Evolutionary conservation across 1,284 basidiomycete genomes (phyloP), one percentile per base, ranked within the genome.

Genomic region (Melanopsichium pennsylvanicum): DNA sequence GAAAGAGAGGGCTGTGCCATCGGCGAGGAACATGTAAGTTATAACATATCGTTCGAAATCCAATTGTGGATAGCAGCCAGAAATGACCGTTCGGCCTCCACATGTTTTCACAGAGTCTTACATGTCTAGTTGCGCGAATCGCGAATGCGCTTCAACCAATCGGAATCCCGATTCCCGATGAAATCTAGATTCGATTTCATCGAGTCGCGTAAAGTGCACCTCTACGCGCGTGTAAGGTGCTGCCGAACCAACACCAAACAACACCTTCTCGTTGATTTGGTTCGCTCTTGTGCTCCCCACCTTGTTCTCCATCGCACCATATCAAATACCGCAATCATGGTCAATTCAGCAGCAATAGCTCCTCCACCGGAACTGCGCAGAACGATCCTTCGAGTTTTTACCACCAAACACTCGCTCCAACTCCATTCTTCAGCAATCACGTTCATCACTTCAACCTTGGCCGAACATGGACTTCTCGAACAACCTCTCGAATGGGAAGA

Each of bases 391-490:
- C 71, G 71, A 22, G 61, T 74, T 6, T 80, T 80, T 41, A 78
- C 77, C 18, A 63, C 60, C 38, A 78, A 79, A 49, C 68, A 77
- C 56, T 70, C 70, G 25, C 59, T 79, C 13, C 76, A 78, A 46
- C 63, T 80, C n/a, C 75, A 78, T 35, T 66, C 78, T 5, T 76
- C 75, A 16, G 75, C 79, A 9, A 64, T 80, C 37, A 34, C 61
- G 12, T 80, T 78, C 51, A 76, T 80, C 42, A 71, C 67, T 18
- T 50, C 51, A 16, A 78, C 77, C 3, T 52, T 80, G 0, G 67
- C 70, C 16, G 58, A 62, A 10, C 79, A 80, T 50, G 76, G 67
- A 8, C 55, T 80, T 11, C 44, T 78, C 8, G 44, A 58, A 16
- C 70, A 74, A 13, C 61, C 71, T 19, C 60, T 60, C 2, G 64